These are phyloP conservation scores for Solanum piurae DNA, from an alignment of 257 asterid genomes.

Conservation along the genomic window DNA sequence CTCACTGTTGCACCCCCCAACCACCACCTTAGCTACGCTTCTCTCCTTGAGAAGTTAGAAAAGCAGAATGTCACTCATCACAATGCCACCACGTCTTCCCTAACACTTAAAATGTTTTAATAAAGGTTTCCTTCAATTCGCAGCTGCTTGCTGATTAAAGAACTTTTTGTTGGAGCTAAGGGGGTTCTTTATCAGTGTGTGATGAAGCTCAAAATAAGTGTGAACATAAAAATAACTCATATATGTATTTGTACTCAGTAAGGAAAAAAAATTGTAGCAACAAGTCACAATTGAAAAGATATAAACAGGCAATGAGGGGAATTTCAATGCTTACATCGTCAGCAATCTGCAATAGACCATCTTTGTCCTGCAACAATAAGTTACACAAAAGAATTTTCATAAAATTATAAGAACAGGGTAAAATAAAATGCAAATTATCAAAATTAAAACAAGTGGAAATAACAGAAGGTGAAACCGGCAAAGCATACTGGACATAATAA, in stretches of 20 bases:
- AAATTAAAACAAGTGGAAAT: background rate
- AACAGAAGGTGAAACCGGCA: background rate
- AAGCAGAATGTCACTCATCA: background rate
- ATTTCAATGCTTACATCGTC: slow-evolving; percentile 66
- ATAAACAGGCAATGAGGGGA: background rate
- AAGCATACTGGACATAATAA: background rate
- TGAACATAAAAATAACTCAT: background rate
- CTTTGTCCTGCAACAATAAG: slow-evolving; percentile 49
- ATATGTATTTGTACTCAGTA: background rate
- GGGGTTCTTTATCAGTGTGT: background rate
- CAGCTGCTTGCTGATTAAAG: background rate
- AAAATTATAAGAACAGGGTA: background rate
- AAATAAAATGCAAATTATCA: background rate
- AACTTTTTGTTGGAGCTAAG: background rate
- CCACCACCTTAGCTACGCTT: background rate
- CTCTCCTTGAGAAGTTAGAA: background rate
- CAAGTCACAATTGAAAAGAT: background rate
- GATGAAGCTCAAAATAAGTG: background rate
- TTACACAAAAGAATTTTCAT: background rate
- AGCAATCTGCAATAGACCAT: slow-evolving; percentile 69
- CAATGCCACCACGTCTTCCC: background rate
- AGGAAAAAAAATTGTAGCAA: background rate
- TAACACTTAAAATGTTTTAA: background rate
- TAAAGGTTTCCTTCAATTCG: background rate
- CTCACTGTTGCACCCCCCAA: background rate